Evolutionary conservation across 176 grass and related monocot species (phyloP), one percentile per base, ranked within the genome.

Genomic region (Rhynchospora pubera): DNA sequence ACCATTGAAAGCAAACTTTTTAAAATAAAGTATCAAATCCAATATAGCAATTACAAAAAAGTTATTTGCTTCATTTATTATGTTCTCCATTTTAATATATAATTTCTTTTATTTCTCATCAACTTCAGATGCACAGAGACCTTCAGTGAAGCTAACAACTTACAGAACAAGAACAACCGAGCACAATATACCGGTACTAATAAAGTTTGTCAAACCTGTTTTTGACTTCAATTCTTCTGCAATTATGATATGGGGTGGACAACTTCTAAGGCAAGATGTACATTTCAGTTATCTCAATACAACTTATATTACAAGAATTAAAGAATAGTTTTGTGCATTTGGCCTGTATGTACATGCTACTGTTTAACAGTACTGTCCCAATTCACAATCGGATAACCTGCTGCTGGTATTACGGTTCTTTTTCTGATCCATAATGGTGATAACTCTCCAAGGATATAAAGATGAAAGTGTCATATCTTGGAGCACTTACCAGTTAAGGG

Each of bases 181-280:
- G 22, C 85, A 13, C 50, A 79, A 70, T 82, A 90, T 98, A 79
- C 87, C 82, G 4, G 79, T 98, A 11, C n/a, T 98, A 51, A 84
- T 98, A 45, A 91, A 90, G 85, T 98, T 98, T 82, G 83, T 81
- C 68, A 98, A 98, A 86, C 90, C 95, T 5, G 87, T 98, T 44
- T 98, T 98, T 86, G 90, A 91, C 62, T 93, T 98, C 82, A 98
- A 84, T 30, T 93, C 90, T 65, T 98, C 92, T 6, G 85, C 90
- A 13, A 75, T 98, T 78, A 82, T 62, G 32, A 47, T 98, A 88
- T 84, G 70, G 3, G 95, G 95, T 43, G 95, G 90, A 34, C 83
- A 84, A 16, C 23, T 94, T 18, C 9, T 91, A 43, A 98, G 95
- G 95, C 80, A 94, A 91, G 89, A 63, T 5, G 26, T 28, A 28